Evolutionary conservation across 2,329 filamentous ascomycete species (phyloP).

Genomic region (Ophioceras dolichostomum): DNA sequence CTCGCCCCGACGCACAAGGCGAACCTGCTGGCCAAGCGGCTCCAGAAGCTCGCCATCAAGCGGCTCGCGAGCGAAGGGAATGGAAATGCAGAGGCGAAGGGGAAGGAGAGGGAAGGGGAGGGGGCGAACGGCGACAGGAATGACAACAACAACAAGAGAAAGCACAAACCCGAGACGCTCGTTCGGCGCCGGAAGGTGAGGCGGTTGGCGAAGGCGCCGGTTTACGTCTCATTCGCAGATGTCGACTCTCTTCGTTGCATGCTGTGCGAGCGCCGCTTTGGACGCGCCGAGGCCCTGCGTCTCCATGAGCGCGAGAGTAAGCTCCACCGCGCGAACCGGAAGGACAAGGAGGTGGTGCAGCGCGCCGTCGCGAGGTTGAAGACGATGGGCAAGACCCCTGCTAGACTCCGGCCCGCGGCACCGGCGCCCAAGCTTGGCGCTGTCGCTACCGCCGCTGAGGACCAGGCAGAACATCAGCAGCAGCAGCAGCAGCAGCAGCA

Average conservation of each 20-base stretch:
- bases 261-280: slow-evolving; percentile 28
- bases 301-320: slow-evolving; percentile 31
- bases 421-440: too few relatives aligned
- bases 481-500: too few relatives aligned
- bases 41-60: background rate
- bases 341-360: slow-evolving; percentile 12
- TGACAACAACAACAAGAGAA: slow-evolving; percentile 10
- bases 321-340: slow-evolving; percentile 21
- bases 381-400: slow-evolving; percentile 14
- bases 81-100: too few relatives aligned
- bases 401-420: slow-evolving; percentile 15
- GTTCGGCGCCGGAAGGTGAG: slow-evolving; percentile 12
- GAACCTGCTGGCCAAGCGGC: slow-evolving; percentile 6
- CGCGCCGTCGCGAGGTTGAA: slow-evolving; percentile 17
- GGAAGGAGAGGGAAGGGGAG: slow-evolving; percentile 15
- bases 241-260: slow-evolving; percentile 26
- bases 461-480: too few relatives aligned
- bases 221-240: slow-evolving; percentile 44
- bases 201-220: slow-evolving; percentile 20
- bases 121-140: too few relatives aligned
- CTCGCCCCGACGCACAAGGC: slow-evolving; percentile 11
- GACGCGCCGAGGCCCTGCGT: slow-evolving; percentile 23
- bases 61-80: background rate
- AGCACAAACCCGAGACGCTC: background rate
- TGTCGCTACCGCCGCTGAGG: too few relatives aligned